Percentiles rank a stretch among this genome's conserved stretches.
Conservation (phyloP, 129 eudicot species). For the Flaveria robusta region DNA sequence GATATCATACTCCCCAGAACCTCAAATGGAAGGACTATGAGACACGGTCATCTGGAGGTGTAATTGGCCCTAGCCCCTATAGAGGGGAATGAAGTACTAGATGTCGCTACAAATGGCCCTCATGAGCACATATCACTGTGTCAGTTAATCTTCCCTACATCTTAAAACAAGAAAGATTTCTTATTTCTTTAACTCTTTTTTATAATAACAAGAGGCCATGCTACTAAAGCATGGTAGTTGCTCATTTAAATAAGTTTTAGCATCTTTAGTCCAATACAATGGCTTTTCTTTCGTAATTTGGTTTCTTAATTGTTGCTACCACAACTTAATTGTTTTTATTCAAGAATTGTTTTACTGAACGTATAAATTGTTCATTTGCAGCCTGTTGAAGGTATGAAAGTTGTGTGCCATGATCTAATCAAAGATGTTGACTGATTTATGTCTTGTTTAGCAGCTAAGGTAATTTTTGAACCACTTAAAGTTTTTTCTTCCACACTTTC, state of each 20-base stretch:
- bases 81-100: conserved; percentile 96
- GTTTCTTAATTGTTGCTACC: no score
- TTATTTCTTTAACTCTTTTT: no score
- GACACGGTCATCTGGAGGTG: conserved; percentile 52
- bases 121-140: no score
- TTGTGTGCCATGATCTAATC: conserved; percentile 95
- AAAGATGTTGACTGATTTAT: conserved; percentile 69
- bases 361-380: neutral
- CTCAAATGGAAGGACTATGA: conserved; percentile 66
- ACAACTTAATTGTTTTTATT: no score
- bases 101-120: conserved; percentile 81
- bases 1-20: conserved; percentile 62
- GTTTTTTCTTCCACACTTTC: neutral
- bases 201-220: no score
- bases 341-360: no score
- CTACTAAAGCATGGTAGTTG: no score
- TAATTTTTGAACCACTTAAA: conserved; percentile 11
- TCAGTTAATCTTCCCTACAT: no score
- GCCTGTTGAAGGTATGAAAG: conserved; percentile 23
- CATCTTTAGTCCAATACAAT: no score
- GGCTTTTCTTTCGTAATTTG: no score
- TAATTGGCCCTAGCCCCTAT: conserved; percentile 69
- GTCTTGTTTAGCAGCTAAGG: conserved; percentile 94
- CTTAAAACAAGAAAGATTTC: no score
- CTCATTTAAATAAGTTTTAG: no score